Evolutionary conservation across 371 early-diverging fungal genomes (phyloP).

Genomic region (Phascolomyces articulosus): DNA sequence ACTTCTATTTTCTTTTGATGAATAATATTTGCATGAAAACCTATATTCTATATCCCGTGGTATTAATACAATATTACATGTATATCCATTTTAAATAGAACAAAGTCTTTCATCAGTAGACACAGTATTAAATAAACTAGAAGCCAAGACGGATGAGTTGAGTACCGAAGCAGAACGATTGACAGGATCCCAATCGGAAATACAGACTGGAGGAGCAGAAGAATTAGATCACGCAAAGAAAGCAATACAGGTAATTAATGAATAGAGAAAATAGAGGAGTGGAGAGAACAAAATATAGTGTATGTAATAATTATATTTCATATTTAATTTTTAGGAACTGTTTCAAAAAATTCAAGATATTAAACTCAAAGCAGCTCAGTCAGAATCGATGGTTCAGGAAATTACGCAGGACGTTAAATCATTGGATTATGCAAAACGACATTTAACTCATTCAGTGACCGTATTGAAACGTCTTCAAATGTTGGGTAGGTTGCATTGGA

Average conservation of each 20-base stretch:
- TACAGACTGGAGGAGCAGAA: slow-evolving; percentile 54
- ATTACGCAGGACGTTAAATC: slow-evolving; percentile 95
- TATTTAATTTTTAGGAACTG: slow-evolving; percentile 55
- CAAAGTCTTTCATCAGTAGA: slow-evolving; percentile 76
- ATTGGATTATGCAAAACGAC: slow-evolving; percentile 91
- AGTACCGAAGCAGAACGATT: slow-evolving; percentile 70
- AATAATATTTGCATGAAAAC: no score
- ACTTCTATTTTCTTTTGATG: no score
- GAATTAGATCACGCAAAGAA: slow-evolving; percentile 72
- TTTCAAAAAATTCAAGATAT: slow-evolving; percentile 83
- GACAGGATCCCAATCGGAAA: slow-evolving; percentile 71
- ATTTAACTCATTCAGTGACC: slow-evolving; percentile 82
- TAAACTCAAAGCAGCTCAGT: slow-evolving; percentile 79
- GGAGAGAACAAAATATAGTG: no score
- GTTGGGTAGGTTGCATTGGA: slow-evolving; percentile 61
- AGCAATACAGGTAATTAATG: slow-evolving; percentile 62
- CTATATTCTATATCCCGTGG: no score
- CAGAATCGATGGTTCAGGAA: slow-evolving; percentile 89
- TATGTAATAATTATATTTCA: background rate
- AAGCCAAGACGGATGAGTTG: slow-evolving; percentile 57
- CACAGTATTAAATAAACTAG: slow-evolving; percentile 63
- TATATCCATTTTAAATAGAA: slow-evolving; percentile 40
- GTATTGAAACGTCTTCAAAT: slow-evolving; percentile 87
- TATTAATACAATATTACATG: background rate
- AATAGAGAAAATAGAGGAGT: background rate